Base-by-base conservation (phyloP, 345 rosid genomes). In the Ricinus communis region DNA sequence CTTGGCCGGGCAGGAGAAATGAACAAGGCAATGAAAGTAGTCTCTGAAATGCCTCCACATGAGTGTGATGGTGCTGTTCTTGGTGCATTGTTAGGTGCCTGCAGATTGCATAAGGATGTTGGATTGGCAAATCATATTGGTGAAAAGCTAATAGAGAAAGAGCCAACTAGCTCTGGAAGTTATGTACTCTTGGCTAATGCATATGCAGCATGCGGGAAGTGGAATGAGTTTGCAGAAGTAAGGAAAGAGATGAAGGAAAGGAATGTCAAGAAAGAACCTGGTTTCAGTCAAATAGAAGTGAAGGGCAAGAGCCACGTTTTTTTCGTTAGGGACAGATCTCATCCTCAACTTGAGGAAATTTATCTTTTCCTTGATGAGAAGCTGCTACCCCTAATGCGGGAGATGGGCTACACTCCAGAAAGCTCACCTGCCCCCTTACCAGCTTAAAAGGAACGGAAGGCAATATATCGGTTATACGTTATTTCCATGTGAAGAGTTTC, bases 211-310 rank as follows among this genome's bases (percentile, higher is more conserved):
- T 9, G 76, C 45, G 80, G 78, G 36, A 77, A 77, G 62, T 81
- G 83, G 85, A 62, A 68, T 49, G 78, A 81, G 71, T 76, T 76
- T 55, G 83, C 81, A 49, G 66, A n/a, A 55, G 74, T 81, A 36
- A 74, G 85, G 82, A 79, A 79, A 71, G 75, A 71, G 76, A 79
- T 81, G 83, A 81, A 79, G 71, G 81, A 79, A 61, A 69, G 65
- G 70, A 63, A 63, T 22, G 80, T 71, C 68, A 81, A 72, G 83
- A 81, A 84, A 76, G 76, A 76, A 57, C 78, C 82, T 0, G 82
- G 82, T 24, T 76, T 76, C 66, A 81, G 85, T 70, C 76, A 76
- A 60, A 77, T 81, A 61, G 83, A 81, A 71, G 81, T 71, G 11
- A 62, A 76, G 56, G 83, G 82, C 50, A 74, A 74, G 71, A 76